These are phyloP conservation scores for Ophiostoma triangulosporum DNA, from an alignment of 2,329 filamentous ascomycete species.

Conservation along the genomic window DNA sequence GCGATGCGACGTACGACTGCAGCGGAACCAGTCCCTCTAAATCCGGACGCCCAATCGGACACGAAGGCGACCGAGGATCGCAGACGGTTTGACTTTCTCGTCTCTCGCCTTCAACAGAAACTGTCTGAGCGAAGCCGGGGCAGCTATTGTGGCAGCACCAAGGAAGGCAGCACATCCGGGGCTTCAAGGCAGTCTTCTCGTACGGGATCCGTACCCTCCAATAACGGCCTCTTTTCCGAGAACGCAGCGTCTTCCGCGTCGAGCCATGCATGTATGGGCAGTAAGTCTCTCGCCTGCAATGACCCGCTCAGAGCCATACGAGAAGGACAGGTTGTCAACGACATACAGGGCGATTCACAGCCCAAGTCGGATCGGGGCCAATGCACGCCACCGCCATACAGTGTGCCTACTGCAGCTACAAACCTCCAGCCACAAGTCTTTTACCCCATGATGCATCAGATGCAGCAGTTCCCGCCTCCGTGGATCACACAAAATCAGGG, in stretches of 20 bases:
- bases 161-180: not conserved
- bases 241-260: not conserved
- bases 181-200: not conserved
- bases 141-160: not conserved
- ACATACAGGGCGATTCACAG: not conserved
- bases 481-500: not conserved
- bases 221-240: not conserved
- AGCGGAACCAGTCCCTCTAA: not conserved
- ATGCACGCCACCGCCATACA: not conserved
- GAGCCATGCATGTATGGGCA: not conserved
- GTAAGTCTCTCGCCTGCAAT: not conserved
- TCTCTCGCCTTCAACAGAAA: conserved; percentile 9
- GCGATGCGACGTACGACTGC: not conserved
- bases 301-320: not conserved
- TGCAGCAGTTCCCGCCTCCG: not conserved
- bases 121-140: conserved; percentile 1
- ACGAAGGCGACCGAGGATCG: not conserved
- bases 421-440: too few relatives aligned
- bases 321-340: not conserved
- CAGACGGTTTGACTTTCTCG: conserved; percentile 9
- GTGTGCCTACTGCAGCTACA: not conserved
- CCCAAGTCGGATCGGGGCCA: not conserved
- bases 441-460: not conserved
- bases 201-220: not conserved
- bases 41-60: not conserved